Percentiles rank a stretch among this genome's conserved stretches.
Conservation (phyloP, 495 filamentous ascomycete species). For the Endocarpon pusillum region DNA sequence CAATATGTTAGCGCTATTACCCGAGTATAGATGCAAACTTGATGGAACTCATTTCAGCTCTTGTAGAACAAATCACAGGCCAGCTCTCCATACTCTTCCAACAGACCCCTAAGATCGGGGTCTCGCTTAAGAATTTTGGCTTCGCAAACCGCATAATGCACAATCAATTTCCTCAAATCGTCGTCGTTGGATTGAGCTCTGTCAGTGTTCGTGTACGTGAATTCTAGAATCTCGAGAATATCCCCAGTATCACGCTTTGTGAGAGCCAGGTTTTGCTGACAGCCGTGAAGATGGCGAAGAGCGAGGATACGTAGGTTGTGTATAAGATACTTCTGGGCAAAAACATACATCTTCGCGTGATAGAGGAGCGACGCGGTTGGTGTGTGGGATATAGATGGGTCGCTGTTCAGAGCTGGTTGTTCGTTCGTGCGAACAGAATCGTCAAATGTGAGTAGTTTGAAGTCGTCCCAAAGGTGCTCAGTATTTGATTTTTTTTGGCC, state of each 20-base stretch:
- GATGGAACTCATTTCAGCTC: too few relatives aligned
- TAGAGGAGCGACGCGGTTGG: constrained; percentile 22
- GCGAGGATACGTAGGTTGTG: constrained; percentile 27
- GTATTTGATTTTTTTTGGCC: neutral
- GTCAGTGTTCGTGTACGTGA: constrained; percentile 26
- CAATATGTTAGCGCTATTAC: too few relatives aligned
- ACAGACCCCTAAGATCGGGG: too few relatives aligned
- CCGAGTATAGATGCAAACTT: too few relatives aligned
- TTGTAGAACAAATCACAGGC: too few relatives aligned
- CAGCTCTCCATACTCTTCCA: too few relatives aligned
- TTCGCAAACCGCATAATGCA: constrained; percentile 29
- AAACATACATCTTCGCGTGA: constrained; percentile 32
- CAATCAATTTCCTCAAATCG: constrained; percentile 25
- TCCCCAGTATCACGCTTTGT: constrained; percentile 1
- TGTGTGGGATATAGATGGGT: constrained; percentile 2
- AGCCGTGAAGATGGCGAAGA: constrained; percentile 24
- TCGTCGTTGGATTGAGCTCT: too few relatives aligned
- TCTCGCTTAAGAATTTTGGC: too few relatives aligned
- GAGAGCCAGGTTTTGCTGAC: constrained; percentile 19
- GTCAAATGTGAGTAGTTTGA: constrained; percentile 1
- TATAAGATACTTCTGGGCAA: constrained; percentile 28
- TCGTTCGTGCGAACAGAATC: too few relatives aligned
- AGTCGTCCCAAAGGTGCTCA: constrained; percentile 4
- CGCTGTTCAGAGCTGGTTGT: too few relatives aligned
- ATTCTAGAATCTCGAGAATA: constrained; percentile 24